Evolutionary conservation across 306 rosid genomes (phyloP).

Genomic region (Ammopiptanthus mongolicus): DNA sequence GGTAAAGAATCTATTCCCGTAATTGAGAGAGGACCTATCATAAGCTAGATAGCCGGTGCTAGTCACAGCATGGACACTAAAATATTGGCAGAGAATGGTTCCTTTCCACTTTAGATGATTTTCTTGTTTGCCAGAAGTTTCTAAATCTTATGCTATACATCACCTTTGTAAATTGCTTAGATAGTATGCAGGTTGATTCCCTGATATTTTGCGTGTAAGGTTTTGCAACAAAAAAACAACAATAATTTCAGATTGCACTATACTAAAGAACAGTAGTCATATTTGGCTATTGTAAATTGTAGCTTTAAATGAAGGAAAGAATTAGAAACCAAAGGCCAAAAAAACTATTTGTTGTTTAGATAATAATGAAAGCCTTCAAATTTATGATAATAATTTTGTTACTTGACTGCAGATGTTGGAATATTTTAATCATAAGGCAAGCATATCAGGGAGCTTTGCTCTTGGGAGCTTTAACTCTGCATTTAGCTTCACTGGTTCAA

Average conservation of each 20-base stretch:
- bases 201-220: not conserved
- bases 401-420: constrained; percentile 76
- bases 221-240: not conserved
- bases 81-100: not conserved
- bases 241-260: not conserved
- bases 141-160: not conserved
- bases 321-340: not conserved
- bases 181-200: not conserved
- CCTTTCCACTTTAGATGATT: not conserved
- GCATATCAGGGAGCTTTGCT: constrained; percentile 54
- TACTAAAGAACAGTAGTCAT: not conserved
- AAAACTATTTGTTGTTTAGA: not conserved
- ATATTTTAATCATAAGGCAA: constrained; percentile 65
- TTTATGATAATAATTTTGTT: constrained; percentile 22
- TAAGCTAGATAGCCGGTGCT: not conserved
- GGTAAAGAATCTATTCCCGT: too few species aligned
- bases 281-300: not conserved
- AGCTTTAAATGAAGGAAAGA: not conserved
- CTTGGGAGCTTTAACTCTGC: constrained; percentile 83
- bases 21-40: not conserved
- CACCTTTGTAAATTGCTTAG: not conserved
- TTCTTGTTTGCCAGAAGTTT: not conserved
- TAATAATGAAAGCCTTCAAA: not conserved
- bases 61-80: not conserved
- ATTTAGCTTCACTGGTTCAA: constrained; percentile 89